Conservation (phyloP, 345 rosid genomes). For the Physaria fendleri region DNA sequence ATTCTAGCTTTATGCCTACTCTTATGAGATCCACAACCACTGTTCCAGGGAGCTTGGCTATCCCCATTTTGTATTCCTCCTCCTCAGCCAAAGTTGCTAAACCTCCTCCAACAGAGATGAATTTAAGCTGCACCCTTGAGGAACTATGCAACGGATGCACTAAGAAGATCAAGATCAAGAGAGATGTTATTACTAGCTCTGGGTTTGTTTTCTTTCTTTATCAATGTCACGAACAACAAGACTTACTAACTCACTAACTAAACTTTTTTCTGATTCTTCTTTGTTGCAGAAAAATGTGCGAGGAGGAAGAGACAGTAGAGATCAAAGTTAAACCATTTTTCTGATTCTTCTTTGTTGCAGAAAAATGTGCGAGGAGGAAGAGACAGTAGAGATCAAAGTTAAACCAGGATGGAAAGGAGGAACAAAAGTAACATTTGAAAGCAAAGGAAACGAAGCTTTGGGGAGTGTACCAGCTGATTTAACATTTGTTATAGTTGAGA, state of each 20-base stretch:
- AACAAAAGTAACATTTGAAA: slow-evolving; percentile 77
- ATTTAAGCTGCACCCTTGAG: slow-evolving; percentile 76
- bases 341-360: slow-evolving; percentile 6
- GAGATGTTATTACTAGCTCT: slow-evolving; percentile 53
- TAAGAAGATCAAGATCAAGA: slow-evolving; percentile 66
- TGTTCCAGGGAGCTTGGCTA: slow-evolving; percentile 28
- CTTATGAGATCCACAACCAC: slow-evolving; percentile 35
- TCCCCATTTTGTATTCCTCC: slow-evolving; percentile 69
- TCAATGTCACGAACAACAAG: too few relatives aligned
- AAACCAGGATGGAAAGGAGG: slow-evolving; percentile 89
- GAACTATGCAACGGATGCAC: slow-evolving; percentile 72
- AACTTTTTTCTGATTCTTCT: too few relatives aligned
- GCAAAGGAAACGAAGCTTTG: slow-evolving; percentile 63
- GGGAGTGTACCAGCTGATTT: slow-evolving; percentile 59
- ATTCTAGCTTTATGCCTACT: slow-evolving; percentile 18
- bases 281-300: slow-evolving; percentile 17
- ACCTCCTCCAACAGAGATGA: slow-evolving; percentile 52
- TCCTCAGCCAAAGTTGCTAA: slow-evolving; percentile 46
- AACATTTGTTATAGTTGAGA: slow-evolving; percentile 55
- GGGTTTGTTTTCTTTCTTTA: slow-evolving; percentile 46
- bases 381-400: slow-evolving; percentile 54
- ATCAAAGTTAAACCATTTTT: slow-evolving; percentile 73
- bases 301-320: slow-evolving; percentile 58
- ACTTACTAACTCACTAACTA: not conserved
- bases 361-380: slow-evolving; percentile 46